Evolutionary conservation across 2,329 filamentous ascomycete genomes (phyloP).

Genomic region (Coniochaeta sp.): DNA sequence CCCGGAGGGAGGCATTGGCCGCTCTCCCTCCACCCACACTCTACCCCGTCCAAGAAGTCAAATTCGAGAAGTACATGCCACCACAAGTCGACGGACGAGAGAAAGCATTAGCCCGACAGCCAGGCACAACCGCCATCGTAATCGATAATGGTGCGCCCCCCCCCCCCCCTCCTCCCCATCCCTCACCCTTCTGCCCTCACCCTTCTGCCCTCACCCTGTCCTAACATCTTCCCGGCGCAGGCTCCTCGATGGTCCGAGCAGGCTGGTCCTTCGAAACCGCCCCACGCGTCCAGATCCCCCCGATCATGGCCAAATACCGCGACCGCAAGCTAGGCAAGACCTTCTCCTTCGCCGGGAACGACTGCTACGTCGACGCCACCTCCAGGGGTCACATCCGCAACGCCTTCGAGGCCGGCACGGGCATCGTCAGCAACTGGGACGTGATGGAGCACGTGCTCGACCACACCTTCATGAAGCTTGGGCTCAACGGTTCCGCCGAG

Average conservation of each 20-base stretch:
- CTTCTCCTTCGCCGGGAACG: constrained; percentile 84
- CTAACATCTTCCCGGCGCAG: constrained; percentile 33
- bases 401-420: constrained; percentile 84
- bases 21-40: constrained; percentile 46
- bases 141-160: constrained; percentile 87
- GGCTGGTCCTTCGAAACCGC: constrained; percentile 89
- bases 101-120: constrained; percentile 50
- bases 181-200: no score
- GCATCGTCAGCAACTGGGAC: constrained; percentile 95
- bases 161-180: neutral
- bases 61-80: constrained; percentile 49
- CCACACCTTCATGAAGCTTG: constrained; percentile 90
- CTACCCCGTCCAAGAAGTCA: constrained; percentile 55
- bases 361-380: constrained; percentile 92
- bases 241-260: constrained; percentile 81
- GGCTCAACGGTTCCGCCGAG: constrained; percentile 62
- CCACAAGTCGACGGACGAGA: constrained; percentile 62
- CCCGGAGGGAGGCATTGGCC: constrained; percentile 32
- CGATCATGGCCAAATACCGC: constrained; percentile 90
- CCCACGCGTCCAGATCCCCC: constrained; percentile 76
- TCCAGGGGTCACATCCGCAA: constrained; percentile 84
- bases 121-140: constrained; percentile 69
- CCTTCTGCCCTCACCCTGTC: no score
- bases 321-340: constrained; percentile 90
- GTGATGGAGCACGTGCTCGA: constrained; percentile 92